phyloP scores from a whole-genome alignment of 768 basidiomycete species.

The Peribolospora baueri region DNA sequence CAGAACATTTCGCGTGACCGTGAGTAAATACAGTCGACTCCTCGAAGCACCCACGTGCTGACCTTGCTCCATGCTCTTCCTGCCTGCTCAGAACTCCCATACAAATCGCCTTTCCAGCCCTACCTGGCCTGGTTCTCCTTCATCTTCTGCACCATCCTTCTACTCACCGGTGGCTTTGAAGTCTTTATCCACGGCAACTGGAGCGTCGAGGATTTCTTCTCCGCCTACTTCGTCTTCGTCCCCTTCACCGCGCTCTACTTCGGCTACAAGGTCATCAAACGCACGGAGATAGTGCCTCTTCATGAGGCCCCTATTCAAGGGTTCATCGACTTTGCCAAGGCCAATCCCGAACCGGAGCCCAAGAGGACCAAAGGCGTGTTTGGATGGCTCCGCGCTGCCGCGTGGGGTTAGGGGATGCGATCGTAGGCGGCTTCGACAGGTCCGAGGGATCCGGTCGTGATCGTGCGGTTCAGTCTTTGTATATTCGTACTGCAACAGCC shows the following conservation, averaged over 20 bases:
- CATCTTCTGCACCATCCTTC: constrained; percentile 7
- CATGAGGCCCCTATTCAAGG: too few relatives aligned
- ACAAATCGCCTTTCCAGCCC: constrained; percentile 20
- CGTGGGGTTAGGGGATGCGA: too few relatives aligned
- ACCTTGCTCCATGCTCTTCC: neutral
- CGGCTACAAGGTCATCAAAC: neutral
- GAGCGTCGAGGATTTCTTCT: constrained; percentile 8
- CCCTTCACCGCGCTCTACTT: constrained; percentile 4
- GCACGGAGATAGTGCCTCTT: neutral
- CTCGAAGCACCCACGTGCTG: neutral
- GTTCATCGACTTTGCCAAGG: too few relatives aligned
- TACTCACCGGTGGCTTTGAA: neutral
- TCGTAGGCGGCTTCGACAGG: too few relatives aligned
- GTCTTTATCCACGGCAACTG: constrained; percentile 1
- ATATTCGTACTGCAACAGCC: too few relatives aligned
- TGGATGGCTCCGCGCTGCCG: too few relatives aligned
- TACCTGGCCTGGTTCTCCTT: constrained; percentile 18
- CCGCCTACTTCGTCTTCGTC: constrained; percentile 6
- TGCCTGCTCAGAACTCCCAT: neutral
- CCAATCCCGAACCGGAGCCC: too few relatives aligned
- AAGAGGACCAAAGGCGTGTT: too few relatives aligned
- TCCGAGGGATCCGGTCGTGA: too few relatives aligned
- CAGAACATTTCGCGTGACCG: neutral
- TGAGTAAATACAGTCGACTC: neutral
- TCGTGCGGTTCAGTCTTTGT: too few relatives aligned